phyloP scores from a whole-genome alignment of 2,329 filamentous ascomycete genomes.

The Tolypocladium pustulatum region DNA sequence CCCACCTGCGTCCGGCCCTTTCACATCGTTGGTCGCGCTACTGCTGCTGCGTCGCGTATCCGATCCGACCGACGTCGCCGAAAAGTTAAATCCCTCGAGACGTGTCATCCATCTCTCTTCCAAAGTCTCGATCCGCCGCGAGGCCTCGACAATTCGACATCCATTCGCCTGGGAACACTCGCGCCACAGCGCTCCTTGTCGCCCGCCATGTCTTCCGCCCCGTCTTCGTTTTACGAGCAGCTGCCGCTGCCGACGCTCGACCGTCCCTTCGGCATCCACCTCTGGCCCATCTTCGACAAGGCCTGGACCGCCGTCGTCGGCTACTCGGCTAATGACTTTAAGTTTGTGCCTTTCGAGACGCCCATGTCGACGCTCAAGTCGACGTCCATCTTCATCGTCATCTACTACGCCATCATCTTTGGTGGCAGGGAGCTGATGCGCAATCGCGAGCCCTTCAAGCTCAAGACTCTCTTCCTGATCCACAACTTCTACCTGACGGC shows the following conservation, averaged over 20 bases:
- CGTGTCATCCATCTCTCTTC: neutral
- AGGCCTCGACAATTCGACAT: neutral
- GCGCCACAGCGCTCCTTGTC: neutral
- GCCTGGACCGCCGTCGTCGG: slow-evolving; percentile 66
- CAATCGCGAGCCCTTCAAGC: slow-evolving; percentile 71
- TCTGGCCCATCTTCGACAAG: slow-evolving; percentile 94
- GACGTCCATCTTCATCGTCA: slow-evolving; percentile 67
- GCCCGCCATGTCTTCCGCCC: slow-evolving; percentile 23
- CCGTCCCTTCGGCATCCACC: slow-evolving; percentile 77
- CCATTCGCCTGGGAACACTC: neutral
- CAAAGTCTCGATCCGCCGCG: neutral
- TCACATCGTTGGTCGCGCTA: neutral
- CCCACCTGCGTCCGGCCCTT: neutral
- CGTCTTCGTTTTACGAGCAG: slow-evolving; percentile 40
- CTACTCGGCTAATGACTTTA: slow-evolving; percentile 78
- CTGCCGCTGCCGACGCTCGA: slow-evolving; percentile 72
- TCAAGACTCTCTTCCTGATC: slow-evolving; percentile 83
- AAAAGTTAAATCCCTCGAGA: neutral
- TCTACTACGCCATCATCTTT: slow-evolving; percentile 92
- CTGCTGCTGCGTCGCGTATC: slow-evolving; percentile 1
- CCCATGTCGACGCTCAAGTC: slow-evolving; percentile 84
- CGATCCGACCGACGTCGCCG: neutral
- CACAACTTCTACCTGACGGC: slow-evolving; percentile 92
- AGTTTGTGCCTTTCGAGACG: slow-evolving; percentile 70
- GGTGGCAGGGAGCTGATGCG: slow-evolving; percentile 90